These are phyloP conservation scores for Candida ponderosae DNA, from an alignment of 805 yeast species.

Conservation along the genomic window DNA sequence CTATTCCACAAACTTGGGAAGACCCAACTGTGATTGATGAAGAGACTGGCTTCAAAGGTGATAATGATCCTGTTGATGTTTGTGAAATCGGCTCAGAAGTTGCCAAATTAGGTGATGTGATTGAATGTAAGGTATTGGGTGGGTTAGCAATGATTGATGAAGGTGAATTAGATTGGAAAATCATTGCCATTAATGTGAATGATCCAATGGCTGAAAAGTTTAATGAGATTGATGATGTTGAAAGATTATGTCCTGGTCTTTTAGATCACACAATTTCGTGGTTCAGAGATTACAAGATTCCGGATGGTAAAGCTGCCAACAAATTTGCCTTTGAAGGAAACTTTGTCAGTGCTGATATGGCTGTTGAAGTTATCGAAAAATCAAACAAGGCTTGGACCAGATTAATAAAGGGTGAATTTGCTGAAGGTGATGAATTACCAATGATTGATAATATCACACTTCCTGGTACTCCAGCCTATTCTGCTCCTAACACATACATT, in stretches of 20 bases:
- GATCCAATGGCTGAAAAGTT: constrained; percentile 60
- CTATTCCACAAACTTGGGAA: constrained; percentile 33
- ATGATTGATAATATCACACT: constrained; percentile 50
- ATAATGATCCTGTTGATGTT: constrained; percentile 92
- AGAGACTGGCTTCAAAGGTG: constrained; percentile 51
- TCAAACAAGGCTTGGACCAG: constrained; percentile 64
- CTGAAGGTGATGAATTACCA: constrained; percentile 25
- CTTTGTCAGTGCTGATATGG: constrained; percentile 48
- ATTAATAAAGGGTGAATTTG: constrained; percentile 37
- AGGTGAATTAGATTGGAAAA: constrained; percentile 96
- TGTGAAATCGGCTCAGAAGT: constrained; percentile 62
- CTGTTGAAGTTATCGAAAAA: constrained; percentile 52
- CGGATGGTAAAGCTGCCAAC: constrained; percentile 74
- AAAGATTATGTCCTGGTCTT: constrained; percentile 60
- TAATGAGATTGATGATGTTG: constrained; percentile 62
- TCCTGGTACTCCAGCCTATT: constrained; percentile 35
- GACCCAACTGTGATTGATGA: constrained; percentile 27
- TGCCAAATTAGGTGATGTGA: constrained; percentile 54
- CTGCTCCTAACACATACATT: too few species aligned
- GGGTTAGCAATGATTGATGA: constrained; percentile 78
- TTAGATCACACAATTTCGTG: constrained; percentile 62
- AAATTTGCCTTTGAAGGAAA: constrained; percentile 69
- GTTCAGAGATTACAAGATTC: constrained; percentile 80
- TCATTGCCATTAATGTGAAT: constrained; percentile 58
- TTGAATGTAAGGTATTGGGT: constrained; percentile 63